A percentile compares a stretch with the other conserved stretches of the same genome.
Conservation (phyloP, 2,329 filamentous ascomycete species). For the Cryphonectria japonica region DNA sequence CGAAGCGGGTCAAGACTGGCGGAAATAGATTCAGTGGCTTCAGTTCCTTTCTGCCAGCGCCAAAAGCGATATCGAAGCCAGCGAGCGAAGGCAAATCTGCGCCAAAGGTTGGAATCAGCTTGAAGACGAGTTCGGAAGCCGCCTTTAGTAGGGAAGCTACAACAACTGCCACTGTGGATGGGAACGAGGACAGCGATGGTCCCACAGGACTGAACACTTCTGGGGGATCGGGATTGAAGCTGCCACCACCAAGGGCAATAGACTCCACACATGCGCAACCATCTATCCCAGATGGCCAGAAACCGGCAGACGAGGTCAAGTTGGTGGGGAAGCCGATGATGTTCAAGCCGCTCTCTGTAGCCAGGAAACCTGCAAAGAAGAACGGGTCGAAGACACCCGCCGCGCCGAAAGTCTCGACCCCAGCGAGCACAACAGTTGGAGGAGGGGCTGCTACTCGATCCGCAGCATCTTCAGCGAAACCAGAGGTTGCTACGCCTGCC, state of each 20-base stretch:
- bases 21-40: slow-evolving; percentile 76
- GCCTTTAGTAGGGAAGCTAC: slow-evolving; percentile 70
- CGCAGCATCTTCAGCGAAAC: slow-evolving; percentile 27
- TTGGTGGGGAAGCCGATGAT: slow-evolving; percentile 78
- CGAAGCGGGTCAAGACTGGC: slow-evolving; percentile 69
- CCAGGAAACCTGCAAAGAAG: slow-evolving; percentile 73
- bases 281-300: slow-evolving; percentile 59
- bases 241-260: slow-evolving; percentile 46
- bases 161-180: slow-evolving; percentile 3
- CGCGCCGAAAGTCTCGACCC: slow-evolving; percentile 23
- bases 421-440: slow-evolving; percentile 30
- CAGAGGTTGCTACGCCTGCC: slow-evolving; percentile 32
- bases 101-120: slow-evolving; percentile 62
- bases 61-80: slow-evolving; percentile 58
- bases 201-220: slow-evolving; percentile 18
- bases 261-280: slow-evolving; percentile 41
- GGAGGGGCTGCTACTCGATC: slow-evolving; percentile 4
- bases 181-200: slow-evolving; percentile 34
- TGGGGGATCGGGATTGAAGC: slow-evolving; percentile 35
- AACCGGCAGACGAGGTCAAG: slow-evolving; percentile 67
- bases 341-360: slow-evolving; percentile 88
- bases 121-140: slow-evolving; percentile 83
- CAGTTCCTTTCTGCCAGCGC: slow-evolving; percentile 83
- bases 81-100: slow-evolving; percentile 37
- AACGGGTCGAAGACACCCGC: slow-evolving; percentile 37